Percentiles rank a stretch among this genome's conserved stretches.
Conservation (phyloP, 148 eudicot genomes). For the Vaccinium myrtillus region DNA sequence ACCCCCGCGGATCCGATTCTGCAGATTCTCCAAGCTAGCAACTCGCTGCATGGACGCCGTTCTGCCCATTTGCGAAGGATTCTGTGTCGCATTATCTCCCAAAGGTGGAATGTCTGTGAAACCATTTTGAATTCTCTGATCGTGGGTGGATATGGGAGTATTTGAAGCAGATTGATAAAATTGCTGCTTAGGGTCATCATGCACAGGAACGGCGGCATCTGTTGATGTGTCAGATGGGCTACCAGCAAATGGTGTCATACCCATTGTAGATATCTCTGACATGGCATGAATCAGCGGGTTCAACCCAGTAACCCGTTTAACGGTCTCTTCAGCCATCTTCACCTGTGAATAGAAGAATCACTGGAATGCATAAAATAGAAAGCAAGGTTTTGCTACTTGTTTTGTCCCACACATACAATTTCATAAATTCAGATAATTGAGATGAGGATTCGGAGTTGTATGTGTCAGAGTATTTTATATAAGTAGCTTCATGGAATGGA, state of each 20-base stretch:
- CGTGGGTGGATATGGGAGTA: constrained; percentile 33
- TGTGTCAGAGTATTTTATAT: background rate
- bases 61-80: constrained; percentile 48
- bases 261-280: constrained; percentile 77
- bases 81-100: constrained; percentile 42
- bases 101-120: constrained; percentile 36
- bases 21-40: constrained; percentile 95
- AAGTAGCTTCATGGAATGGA: background rate
- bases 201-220: constrained; percentile 74
- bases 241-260: constrained; percentile 54
- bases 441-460: background rate
- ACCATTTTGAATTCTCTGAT: constrained; percentile 38
- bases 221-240: constrained; percentile 67
- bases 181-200: constrained; percentile 60
- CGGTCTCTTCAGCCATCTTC: constrained; percentile 97
- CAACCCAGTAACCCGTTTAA: constrained; percentile 85
- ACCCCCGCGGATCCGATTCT: constrained; percentile 82
- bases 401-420: background rate
- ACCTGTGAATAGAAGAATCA: constrained; percentile 46
- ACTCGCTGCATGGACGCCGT: constrained; percentile 85
- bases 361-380: background rate
- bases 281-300: constrained; percentile 77
- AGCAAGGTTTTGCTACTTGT: background rate
- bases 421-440: background rate
- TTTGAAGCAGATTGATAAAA: constrained; percentile 49